Conservation (phyloP, 495 filamentous ascomycete genomes). For the Trichoderma erinaceum region DNA sequence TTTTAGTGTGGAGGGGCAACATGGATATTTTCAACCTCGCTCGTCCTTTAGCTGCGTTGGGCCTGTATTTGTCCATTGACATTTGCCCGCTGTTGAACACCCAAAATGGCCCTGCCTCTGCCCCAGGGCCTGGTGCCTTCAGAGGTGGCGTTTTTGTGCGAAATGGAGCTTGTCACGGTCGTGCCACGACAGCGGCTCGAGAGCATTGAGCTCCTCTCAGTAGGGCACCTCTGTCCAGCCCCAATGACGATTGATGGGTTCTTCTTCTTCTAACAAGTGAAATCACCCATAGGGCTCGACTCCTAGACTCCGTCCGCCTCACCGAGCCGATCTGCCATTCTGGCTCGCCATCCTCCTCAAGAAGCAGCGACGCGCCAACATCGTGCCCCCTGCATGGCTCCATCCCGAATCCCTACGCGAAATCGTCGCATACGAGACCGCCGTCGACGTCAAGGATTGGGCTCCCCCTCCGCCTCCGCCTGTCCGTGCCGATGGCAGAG, state of each 20-base stretch:
- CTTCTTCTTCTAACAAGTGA: constrained; percentile 9
- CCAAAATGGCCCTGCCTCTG: constrained; percentile 66
- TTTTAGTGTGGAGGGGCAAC: too few relatives aligned
- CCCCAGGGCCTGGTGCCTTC: constrained; percentile 77
- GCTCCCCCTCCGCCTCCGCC: constrained; percentile 65
- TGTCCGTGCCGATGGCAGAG: constrained; percentile 37
- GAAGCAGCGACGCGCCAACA: constrained; percentile 89
- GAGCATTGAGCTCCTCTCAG: constrained; percentile 72
- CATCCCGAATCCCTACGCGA: constrained; percentile 60
- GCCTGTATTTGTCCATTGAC: neutral
- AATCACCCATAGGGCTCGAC: constrained; percentile 60
- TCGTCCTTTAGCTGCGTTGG: too few relatives aligned
- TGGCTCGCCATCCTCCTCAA: constrained; percentile 98
- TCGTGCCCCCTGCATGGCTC: constrained; percentile 85
- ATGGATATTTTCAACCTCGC: too few relatives aligned
- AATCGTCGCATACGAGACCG: constrained; percentile 76
- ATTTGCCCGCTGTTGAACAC: neutral
- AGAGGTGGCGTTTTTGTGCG: constrained; percentile 92
- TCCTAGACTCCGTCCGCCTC: constrained; percentile 69
- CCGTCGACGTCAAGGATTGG: constrained; percentile 57
- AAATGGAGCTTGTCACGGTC: constrained; percentile 92
- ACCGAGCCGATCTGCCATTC: constrained; percentile 73
- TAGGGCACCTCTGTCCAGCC: constrained; percentile 37
- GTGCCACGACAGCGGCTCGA: constrained; percentile 89
- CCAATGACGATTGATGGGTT: neutral